phyloP scores from a whole-genome alignment of 192 early-diverging fungal genomes.

The Backusella mclennaniae region DNA sequence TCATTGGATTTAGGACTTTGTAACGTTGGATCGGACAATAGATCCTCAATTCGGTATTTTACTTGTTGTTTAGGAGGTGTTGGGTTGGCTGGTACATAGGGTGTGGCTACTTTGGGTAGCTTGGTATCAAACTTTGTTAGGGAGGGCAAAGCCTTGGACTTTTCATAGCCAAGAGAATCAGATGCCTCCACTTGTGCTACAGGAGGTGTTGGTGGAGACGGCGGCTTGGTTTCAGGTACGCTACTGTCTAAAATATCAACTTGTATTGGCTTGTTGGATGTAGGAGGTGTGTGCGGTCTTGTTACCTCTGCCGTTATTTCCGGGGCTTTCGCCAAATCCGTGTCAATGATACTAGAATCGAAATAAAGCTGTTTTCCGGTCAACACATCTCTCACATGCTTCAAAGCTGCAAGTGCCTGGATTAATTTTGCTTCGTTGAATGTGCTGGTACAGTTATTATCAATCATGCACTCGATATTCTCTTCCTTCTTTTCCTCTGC shows the following conservation, averaged over 20 bases:
- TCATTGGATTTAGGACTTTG: slow-evolving; percentile 2
- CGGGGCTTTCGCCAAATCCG: not conserved
- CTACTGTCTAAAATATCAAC: not conserved
- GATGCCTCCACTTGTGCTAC: not conserved
- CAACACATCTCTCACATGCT: slow-evolving; percentile 54
- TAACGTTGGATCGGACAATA: slow-evolving; percentile 25
- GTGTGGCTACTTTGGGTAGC: not conserved
- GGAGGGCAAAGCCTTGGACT: not conserved
- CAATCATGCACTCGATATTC: slow-evolving; percentile 14
- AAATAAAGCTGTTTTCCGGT: slow-evolving; percentile 43
- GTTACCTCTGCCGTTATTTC: not conserved
- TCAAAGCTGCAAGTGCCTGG: slow-evolving; percentile 47
- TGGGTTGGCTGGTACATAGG: slow-evolving; percentile 22
- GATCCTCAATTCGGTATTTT: slow-evolving; percentile 31
- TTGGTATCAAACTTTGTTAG: not conserved
- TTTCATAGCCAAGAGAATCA: not conserved
- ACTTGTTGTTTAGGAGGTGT: slow-evolving; percentile 25
- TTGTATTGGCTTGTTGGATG: not conserved
- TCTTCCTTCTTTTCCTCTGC: not conserved
- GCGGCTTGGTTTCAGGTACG: not conserved
- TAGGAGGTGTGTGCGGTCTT: not conserved
- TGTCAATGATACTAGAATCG: slow-evolving; percentile 19
- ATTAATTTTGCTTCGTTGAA: slow-evolving; percentile 38
- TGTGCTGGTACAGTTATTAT: not conserved
- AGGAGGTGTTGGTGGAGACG: not conserved